A percentile compares a stretch with the other conserved stretches of the same genome.
phyloP scores from a whole-genome alignment of 2,329 filamentous ascomycete species.

The Sphaceloma murrayae region DNA sequence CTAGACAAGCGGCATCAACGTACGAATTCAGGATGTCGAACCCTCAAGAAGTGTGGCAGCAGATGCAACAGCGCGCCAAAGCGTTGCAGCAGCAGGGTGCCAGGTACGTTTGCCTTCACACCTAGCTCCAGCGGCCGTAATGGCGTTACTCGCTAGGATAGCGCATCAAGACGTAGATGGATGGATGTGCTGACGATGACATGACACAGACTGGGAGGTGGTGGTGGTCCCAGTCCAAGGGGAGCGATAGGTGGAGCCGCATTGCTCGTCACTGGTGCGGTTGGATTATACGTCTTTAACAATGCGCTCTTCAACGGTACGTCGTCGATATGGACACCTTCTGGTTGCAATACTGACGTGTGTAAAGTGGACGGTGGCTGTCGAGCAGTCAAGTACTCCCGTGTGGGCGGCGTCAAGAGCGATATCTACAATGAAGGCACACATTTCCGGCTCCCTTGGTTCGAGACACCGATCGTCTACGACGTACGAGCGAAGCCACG shows the following conservation, averaged over 20 bases:
- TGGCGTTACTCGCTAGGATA: no score
- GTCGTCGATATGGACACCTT: no score
- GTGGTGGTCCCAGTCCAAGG: conserved; percentile 40
- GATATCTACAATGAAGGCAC: conserved; percentile 97
- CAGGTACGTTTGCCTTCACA: conserved; percentile 24
- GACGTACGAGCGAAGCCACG: conserved; percentile 96
- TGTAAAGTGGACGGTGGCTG: conserved; percentile 84
- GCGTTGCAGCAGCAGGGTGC: conserved; percentile 40
- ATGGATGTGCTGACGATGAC: no score
- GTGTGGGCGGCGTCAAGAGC: conserved; percentile 78
- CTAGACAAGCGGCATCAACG: background rate
- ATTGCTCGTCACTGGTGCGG: conserved; percentile 43
- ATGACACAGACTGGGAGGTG: no score
- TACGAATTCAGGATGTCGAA: conserved; percentile 33
- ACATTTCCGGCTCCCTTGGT: conserved; percentile 89
- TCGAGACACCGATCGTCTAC: conserved; percentile 93
- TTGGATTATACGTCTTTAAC: conserved; percentile 47
- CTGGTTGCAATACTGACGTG: no score
- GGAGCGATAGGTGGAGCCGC: conserved; percentile 46
- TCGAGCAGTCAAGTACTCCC: conserved; percentile 95
- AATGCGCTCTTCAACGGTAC: conserved; percentile 61
- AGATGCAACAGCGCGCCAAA: conserved; percentile 52
- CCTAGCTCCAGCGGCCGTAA: no score
- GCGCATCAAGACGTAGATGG: no score
- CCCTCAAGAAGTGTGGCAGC: conserved; percentile 57